Evolutionary conservation across 352 stramenopile species (phyloP).

Genomic region (Globisporangium takayamanum): DNA sequence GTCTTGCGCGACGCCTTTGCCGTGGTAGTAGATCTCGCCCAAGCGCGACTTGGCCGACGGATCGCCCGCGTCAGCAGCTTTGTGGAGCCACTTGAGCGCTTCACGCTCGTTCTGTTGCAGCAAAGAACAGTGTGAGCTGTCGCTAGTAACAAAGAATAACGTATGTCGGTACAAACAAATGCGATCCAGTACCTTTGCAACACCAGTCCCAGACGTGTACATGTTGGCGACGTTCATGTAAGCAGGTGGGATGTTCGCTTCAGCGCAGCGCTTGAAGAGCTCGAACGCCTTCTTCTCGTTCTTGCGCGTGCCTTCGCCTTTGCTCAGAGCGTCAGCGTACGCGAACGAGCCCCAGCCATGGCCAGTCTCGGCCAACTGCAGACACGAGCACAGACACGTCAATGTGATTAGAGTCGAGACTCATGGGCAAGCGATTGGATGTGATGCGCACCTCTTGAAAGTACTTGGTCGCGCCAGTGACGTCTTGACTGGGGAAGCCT

Average conservation of each 20-base stretch:
- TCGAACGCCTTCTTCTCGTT: constrained; percentile 78
- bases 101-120: constrained; percentile 50
- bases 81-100: constrained; percentile 64
- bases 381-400: background rate
- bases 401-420: background rate
- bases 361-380: constrained; percentile 42
- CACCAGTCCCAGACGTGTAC: constrained; percentile 62
- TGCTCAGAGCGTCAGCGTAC: constrained; percentile 72
- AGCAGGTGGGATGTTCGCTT: constrained; percentile 54
- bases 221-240: constrained; percentile 84
- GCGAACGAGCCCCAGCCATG: constrained; percentile 78
- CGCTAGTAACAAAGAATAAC: background rate
- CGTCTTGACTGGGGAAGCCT: constrained; percentile 55
- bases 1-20: constrained; percentile 47
- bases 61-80: constrained; percentile 68
- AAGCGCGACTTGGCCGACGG: constrained; percentile 66
- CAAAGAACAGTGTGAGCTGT: background rate
- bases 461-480: constrained; percentile 41
- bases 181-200: constrained; percentile 41
- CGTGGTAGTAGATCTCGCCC: constrained; percentile 67
- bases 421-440: too few species aligned
- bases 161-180: background rate
- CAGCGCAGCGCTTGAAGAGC: constrained; percentile 61
- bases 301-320: constrained; percentile 65
- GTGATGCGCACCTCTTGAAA: constrained; percentile 54